Base-by-base conservation (phyloP, 192 early-diverging fungal species). In the Coemansia sp. region DNA sequence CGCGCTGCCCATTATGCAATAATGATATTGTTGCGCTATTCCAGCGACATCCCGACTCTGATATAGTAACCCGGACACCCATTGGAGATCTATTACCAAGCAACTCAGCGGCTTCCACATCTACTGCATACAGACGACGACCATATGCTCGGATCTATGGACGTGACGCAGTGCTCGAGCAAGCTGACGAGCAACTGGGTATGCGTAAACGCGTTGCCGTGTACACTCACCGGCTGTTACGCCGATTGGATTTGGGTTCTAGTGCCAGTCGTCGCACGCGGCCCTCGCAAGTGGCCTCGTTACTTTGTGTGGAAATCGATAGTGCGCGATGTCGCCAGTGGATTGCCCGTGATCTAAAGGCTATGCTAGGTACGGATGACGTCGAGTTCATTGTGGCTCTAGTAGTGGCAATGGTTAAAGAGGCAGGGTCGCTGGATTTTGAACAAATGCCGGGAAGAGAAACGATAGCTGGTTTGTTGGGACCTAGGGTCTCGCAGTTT, bases 1-100 rank as follows among this genome's bases (percentile, higher is more conserved):
- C 71, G 5, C 53, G 68, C 9, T 87, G 87, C 46, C 87, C 87
- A 0, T 58, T 87, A 0, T 87, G 87, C 71, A 87, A 87, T 40
- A 15, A 40, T 5, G 18, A 22, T 4, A 40, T 67, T 3, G n/a
- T 41, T 5, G 52, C 74, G 11, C 46, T 82, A 9, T 38, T 87
- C 22, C 66, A 72, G 46, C 72, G 63, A 4, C 38, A 61, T 8
- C 5, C 10, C 9, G 33, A 38, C 24, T 60, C 70, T 7, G 70
- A 53, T 5, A 46, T 60, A 13, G 52, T 67, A 12, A 9, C 10
- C 60, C 60, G 27, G 50, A 70, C 58, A 2, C 33, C 31, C 9
- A 53, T 64, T 29, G 46, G 29, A 2, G 9, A 6, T 50, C 6
- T 10, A 5, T 7, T 41, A 18, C 16, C 62, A 31, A 40, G 11